Evolutionary conservation across 106 monocot genomes (phyloP).

Genomic region (Posidonia australis): DNA sequence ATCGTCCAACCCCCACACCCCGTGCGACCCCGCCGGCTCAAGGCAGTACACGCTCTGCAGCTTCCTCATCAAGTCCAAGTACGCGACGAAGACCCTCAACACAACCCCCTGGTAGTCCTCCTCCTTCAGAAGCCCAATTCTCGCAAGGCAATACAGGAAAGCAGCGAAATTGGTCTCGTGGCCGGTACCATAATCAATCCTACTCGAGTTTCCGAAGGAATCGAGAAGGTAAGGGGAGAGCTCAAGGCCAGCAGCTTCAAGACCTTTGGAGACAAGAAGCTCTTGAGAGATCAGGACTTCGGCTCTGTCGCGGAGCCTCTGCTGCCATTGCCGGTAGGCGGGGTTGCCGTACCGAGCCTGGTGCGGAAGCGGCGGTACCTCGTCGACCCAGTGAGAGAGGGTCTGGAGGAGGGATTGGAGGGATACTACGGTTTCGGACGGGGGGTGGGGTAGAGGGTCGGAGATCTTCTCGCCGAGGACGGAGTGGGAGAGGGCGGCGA

Average conservation of each 20-base stretch:
- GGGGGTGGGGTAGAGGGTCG: conserved; percentile 36
- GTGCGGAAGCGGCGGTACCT: conserved; percentile 61
- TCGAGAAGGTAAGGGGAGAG: conserved; percentile 73
- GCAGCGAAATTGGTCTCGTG: conserved; percentile 90
- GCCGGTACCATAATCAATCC: conserved; percentile 94
- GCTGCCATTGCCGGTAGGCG: conserved; percentile 76
- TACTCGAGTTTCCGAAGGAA: conserved; percentile 73
- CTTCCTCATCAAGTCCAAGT: conserved; percentile 69
- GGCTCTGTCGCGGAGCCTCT: conserved; percentile 23
- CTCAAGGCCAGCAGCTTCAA: conserved; percentile 41
- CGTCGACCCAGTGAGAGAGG: conserved; percentile 37
- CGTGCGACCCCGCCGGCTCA: conserved; percentile 90
- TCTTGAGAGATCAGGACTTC: conserved; percentile 14
- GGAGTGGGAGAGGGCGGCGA: conserved; percentile 76
- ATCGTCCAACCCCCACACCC: conserved; percentile 95
- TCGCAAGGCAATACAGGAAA: conserved; percentile 80
- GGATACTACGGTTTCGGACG: conserved; percentile 15
- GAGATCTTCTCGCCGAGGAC: conserved; percentile 67
- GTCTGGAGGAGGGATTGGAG: conserved; percentile 41
- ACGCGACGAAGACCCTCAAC: conserved; percentile 48
- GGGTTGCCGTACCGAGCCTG: conserved; percentile 80
- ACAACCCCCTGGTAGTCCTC: conserved; percentile 68
- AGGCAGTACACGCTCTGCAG: conserved; percentile 62
- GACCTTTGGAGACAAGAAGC: conserved; percentile 16
- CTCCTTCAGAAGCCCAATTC: conserved; percentile 60